A percentile compares a stretch with the other conserved stretches of the same genome.
These are phyloP conservation scores for Xylaria longipes DNA, from an alignment of 495 filamentous ascomycete species.

Conservation along the genomic window DNA sequence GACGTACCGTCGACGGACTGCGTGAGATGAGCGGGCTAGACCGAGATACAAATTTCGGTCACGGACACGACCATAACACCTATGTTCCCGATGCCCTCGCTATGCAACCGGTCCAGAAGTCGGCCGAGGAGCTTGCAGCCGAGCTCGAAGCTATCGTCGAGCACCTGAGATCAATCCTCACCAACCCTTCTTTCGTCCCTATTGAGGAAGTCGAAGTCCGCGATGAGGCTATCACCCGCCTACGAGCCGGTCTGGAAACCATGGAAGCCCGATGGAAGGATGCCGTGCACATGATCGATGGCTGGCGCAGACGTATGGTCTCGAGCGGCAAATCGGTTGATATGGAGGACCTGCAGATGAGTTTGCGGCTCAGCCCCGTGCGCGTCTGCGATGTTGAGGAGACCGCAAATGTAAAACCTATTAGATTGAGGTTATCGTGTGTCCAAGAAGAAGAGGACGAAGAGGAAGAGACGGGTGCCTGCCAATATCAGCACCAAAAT, in stretches of 20 bases:
- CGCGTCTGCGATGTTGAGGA: conserved; percentile 59
- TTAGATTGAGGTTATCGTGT: conserved; percentile 42
- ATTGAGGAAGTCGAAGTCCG: conserved; percentile 91
- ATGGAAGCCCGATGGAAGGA: conserved; percentile 93
- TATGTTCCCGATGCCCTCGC: conserved; percentile 50
- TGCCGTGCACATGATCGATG: conserved; percentile 86
- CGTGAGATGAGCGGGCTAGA: conserved; percentile 81
- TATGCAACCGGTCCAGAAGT: conserved; percentile 61
- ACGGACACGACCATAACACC: conserved; percentile 44
- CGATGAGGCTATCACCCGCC: conserved; percentile 83
- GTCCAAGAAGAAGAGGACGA: conserved; percentile 48
- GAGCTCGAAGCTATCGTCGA: conserved; percentile 78
- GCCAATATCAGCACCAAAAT: conserved; percentile 9
- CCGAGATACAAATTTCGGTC: conserved; percentile 45
- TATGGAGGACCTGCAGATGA: conserved; percentile 80
- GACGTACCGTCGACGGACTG: conserved; percentile 72
- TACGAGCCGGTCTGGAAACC: conserved; percentile 85
- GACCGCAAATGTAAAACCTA: conserved; percentile 44
- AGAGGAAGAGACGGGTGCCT: conserved; percentile 25
- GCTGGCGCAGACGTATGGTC: conserved; percentile 85
- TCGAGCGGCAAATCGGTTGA: conserved; percentile 80
- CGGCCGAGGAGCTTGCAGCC: conserved; percentile 68
- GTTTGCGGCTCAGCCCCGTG: conserved; percentile 70
- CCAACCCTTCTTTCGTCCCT: conserved; percentile 94
- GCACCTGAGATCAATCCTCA: conserved; percentile 80